Evolutionary conservation across 371 early-diverging fungal species (phyloP).

Genomic region (Capillidium rhysosporum): DNA sequence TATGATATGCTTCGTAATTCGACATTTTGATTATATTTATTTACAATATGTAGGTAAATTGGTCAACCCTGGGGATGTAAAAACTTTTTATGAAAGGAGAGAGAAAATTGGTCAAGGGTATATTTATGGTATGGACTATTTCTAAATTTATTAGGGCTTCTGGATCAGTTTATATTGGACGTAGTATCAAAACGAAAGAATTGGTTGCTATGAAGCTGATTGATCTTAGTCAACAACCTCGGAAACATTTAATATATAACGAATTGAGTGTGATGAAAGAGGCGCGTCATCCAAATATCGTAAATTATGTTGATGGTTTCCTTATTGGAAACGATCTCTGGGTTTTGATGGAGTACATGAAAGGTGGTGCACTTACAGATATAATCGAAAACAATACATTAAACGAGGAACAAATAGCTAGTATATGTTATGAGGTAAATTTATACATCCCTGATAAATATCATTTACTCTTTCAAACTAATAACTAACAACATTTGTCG

Average conservation of each 20-base stretch:
- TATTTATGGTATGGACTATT: slow-evolving; percentile 5
- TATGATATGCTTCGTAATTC: not conserved
- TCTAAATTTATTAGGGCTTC: slow-evolving; percentile 42
- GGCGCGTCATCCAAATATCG: slow-evolving; percentile 83
- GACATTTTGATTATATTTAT: not conserved
- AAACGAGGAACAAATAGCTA: slow-evolving; percentile 79
- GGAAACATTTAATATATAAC: slow-evolving; percentile 85
- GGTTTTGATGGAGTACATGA: slow-evolving; percentile 99
- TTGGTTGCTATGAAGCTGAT: slow-evolving; percentile 95
- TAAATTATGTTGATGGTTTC: slow-evolving; percentile 82
- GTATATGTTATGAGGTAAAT: slow-evolving; percentile 63
- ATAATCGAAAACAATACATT: slow-evolving; percentile 85
- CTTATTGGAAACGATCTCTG: slow-evolving; percentile 71
- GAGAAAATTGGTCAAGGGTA: slow-evolving; percentile 94
- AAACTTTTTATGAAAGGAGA: slow-evolving; percentile 58
- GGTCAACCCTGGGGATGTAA: slow-evolving; percentile 78
- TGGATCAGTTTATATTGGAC: slow-evolving; percentile 85
- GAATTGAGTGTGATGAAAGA: slow-evolving; percentile 93
- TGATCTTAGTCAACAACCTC: slow-evolving; percentile 79
- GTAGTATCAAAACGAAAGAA: slow-evolving; percentile 32
- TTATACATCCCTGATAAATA: not conserved
- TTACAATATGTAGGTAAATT: slow-evolving; percentile 16
- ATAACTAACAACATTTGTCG: too few relatives aligned
- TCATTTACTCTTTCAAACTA: not conserved
- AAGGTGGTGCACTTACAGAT: slow-evolving; percentile 92